phyloP scores from a whole-genome alignment of 768 basidiomycete genomes.

The Cyathus striatus region DNA sequence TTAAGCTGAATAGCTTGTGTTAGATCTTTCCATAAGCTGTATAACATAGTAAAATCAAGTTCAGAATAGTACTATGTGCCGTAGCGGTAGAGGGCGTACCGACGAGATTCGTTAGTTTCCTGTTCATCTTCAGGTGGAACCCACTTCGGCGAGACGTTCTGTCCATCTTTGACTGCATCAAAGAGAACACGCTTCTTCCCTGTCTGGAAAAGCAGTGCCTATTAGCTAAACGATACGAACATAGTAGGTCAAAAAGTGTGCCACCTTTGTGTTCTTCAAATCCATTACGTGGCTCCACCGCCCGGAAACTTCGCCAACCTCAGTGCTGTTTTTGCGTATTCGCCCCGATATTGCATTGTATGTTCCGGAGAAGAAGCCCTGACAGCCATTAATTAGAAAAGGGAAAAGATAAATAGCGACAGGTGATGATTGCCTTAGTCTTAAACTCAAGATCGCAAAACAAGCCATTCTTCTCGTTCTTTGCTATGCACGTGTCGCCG shows the following conservation, averaged over 20 bases:
- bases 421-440: conserved; percentile 87
- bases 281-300: conserved; percentile 92
- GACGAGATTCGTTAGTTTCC: conserved; percentile 84
- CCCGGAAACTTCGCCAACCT: conserved; percentile 84
- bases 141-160: conserved; percentile 72
- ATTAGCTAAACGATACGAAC: background rate
- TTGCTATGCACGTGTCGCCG: conserved; percentile 82
- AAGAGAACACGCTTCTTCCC: conserved; percentile 76
- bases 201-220: conserved; percentile 36
- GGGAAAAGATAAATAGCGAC: too few relatives aligned
- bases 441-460: conserved; percentile 92
- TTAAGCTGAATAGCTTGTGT: conserved; percentile 81
- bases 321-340: conserved; percentile 56
- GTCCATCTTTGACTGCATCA: conserved; percentile 73
- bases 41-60: conserved; percentile 1
- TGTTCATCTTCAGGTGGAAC: conserved; percentile 86
- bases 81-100: too few relatives aligned
- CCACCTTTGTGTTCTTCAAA: conserved; percentile 65
- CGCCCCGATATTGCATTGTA: conserved; percentile 89
- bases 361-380: conserved; percentile 97
- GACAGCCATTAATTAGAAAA: too few relatives aligned
- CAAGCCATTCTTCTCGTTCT: conserved; percentile 73
- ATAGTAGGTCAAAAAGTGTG: conserved; percentile 10
- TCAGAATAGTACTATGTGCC: conserved; percentile 1
- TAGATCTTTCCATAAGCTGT: conserved; percentile 75